These are phyloP conservation scores for Cystobasidium ongulense DNA, from an alignment of 768 basidiomycete genomes.

Conservation along the genomic window DNA sequence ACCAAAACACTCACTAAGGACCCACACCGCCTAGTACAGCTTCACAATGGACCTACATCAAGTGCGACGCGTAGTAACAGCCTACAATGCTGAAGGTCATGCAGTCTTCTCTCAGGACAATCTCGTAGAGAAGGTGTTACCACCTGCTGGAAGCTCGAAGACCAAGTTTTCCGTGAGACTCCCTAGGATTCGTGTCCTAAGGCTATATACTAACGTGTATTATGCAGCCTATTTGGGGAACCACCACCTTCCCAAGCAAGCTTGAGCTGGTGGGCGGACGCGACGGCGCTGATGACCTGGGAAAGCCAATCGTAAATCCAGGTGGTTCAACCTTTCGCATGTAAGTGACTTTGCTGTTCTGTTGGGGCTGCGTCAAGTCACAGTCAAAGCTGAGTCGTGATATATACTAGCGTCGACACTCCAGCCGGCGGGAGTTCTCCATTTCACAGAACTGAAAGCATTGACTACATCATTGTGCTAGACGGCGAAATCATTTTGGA, in stretches of 20 bases:
- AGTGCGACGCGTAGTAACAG: not conserved
- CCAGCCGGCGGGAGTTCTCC: not conserved
- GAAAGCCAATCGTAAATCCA: conserved; percentile 1
- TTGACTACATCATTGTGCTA: not conserved
- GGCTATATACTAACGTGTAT: not conserved
- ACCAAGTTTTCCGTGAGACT: not conserved
- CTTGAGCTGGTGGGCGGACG: not conserved
- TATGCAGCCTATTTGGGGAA: not conserved
- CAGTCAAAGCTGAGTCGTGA: too few species aligned
- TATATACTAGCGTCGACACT: not conserved
- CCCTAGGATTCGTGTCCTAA: not conserved
- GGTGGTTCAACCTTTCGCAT: not conserved
- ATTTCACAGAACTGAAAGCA: not conserved
- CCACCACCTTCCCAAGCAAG: not conserved
- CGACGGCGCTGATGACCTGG: not conserved
- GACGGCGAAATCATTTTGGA: not conserved
- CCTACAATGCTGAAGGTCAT: not conserved
- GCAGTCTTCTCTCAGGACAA: not conserved
- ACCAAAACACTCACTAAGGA: too few species aligned
- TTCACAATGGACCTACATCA: not conserved
- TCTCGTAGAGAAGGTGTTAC: not conserved
- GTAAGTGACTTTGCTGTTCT: too few species aligned
- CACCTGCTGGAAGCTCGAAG: not conserved
- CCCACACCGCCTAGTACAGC: not conserved
- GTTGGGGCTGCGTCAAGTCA: too few species aligned